phyloP scores from a whole-genome alignment of 1,284 basidiomycete species.

The Athelia sp. region DNA sequence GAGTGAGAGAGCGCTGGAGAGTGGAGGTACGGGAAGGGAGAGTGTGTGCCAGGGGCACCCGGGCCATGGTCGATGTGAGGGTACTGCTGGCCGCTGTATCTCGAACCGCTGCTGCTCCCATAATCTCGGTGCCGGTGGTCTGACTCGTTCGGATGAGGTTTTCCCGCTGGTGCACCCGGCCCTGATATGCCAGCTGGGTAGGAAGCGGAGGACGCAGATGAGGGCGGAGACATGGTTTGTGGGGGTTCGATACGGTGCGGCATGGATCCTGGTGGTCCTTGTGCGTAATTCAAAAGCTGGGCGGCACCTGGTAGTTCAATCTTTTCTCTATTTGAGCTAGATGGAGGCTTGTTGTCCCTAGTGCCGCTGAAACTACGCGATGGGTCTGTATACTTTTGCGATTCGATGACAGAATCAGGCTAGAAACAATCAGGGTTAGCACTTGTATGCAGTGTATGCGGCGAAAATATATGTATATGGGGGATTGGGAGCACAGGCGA shows the following conservation, averaged over 20 bases:
- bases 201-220: slow-evolving; percentile 11
- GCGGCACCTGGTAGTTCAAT: neutral
- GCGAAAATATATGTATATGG: no score
- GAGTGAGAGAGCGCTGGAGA: slow-evolving; percentile 42
- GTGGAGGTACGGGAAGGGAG: slow-evolving; percentile 50
- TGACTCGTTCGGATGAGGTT: neutral
- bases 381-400: neutral
- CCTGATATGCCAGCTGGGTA: slow-evolving; percentile 3
- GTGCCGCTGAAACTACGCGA: neutral
- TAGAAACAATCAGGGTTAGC: neutral
- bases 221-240: slow-evolving; percentile 21
- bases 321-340: neutral
- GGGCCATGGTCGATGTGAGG: slow-evolving; percentile 32
- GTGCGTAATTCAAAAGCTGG: neutral
- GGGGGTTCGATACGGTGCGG: slow-evolving; percentile 28
- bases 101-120: neutral
- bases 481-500: no score
- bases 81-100: slow-evolving; percentile 2
- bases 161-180: no score
- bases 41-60: slow-evolving; percentile 40
- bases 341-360: no score
- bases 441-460: neutral
- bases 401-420: neutral
- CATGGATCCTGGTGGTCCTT: slow-evolving; percentile 13
- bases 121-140: neutral